Evolutionary conservation across 352 stramenopile genomes (phyloP).

Genomic region (Globisporangium camurandrum): DNA sequence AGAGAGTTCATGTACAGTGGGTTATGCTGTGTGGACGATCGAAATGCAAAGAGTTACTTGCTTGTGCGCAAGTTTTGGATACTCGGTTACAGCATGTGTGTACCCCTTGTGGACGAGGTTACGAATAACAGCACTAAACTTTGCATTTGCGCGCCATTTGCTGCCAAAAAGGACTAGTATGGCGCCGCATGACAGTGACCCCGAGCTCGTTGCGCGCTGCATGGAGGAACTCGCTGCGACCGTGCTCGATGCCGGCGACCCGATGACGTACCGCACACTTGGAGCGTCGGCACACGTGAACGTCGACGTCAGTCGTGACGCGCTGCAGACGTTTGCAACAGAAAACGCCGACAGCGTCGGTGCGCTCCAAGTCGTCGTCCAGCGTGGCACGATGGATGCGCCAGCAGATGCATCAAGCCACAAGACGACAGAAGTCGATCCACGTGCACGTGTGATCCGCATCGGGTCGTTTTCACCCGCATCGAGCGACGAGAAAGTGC

Average conservation of each 20-base stretch:
- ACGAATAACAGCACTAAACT: too few relatives aligned
- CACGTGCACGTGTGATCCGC: slow-evolving; percentile 39
- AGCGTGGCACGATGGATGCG: slow-evolving; percentile 11
- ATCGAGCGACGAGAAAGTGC: slow-evolving; percentile 5
- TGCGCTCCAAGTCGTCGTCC: slow-evolving; percentile 33
- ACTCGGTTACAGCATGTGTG: too few relatives aligned
- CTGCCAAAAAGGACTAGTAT: too few relatives aligned
- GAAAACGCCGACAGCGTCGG: slow-evolving; percentile 27
- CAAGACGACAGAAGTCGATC: slow-evolving; percentile 16
- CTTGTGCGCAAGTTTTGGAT: too few relatives aligned
- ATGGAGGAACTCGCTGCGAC: slow-evolving; percentile 41
- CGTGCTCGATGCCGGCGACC: slow-evolving; percentile 48
- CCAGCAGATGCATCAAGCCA: not conserved
- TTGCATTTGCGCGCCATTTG: too few relatives aligned
- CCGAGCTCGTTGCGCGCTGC: slow-evolving; percentile 25
- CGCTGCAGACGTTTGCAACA: slow-evolving; percentile 29
- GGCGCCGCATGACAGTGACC: slow-evolving; percentile 1
- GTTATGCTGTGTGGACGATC: too few relatives aligned
- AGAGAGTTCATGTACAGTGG: too few relatives aligned
- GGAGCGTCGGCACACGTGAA: slow-evolving; percentile 23
- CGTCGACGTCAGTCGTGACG: slow-evolving; percentile 19
- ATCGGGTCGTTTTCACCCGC: slow-evolving; percentile 11
- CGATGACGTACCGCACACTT: slow-evolving; percentile 51
- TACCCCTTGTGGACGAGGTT: too few relatives aligned
- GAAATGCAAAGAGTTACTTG: too few relatives aligned